Evolutionary conservation across 768 basidiomycete species (phyloP).

Genomic region (Mycena pura): DNA sequence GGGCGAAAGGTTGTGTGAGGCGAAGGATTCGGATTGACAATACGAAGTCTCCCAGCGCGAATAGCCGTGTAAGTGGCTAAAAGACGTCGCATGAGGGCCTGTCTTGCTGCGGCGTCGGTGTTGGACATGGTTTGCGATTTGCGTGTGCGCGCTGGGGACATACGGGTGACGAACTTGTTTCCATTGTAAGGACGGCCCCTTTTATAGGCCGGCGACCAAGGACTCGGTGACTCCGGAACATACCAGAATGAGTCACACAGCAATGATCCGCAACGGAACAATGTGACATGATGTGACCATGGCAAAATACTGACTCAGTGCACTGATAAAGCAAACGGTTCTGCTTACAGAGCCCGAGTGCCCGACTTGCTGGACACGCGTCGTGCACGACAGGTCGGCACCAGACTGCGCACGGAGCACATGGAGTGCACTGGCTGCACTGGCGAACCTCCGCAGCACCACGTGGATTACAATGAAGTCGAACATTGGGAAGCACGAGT

Average conservation of each 20-base stretch:
- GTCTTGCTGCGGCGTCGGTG: not conserved
- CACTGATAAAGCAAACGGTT: too few species aligned
- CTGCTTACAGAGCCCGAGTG: too few species aligned
- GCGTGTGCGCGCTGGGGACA: conserved; percentile 14
- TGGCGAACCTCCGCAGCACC: too few species aligned
- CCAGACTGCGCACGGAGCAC: too few species aligned
- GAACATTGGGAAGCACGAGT: too few species aligned
- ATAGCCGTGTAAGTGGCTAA: not conserved
- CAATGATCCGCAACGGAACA: not conserved
- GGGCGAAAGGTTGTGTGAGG: not conserved
- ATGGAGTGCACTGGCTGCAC: too few species aligned
- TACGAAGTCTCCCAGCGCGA: conserved; percentile 1
- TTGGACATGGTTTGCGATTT: conserved; percentile 6
- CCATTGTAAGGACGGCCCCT: not conserved
- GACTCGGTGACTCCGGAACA: too few species aligned
- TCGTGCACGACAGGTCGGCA: too few species aligned
- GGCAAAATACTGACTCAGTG: too few species aligned
- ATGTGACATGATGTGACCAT: too few species aligned
- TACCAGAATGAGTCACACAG: conserved; percentile 19
- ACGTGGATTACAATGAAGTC: too few species aligned
- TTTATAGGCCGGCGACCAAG: conserved; percentile 23
- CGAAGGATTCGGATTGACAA: not conserved
- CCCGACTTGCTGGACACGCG: too few species aligned
- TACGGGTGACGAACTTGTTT: not conserved
- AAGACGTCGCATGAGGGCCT: not conserved